These are phyloP conservation scores for Cytospora leucostoma DNA, from an alignment of 2,329 filamentous ascomycete species.

Conservation along the genomic window DNA sequence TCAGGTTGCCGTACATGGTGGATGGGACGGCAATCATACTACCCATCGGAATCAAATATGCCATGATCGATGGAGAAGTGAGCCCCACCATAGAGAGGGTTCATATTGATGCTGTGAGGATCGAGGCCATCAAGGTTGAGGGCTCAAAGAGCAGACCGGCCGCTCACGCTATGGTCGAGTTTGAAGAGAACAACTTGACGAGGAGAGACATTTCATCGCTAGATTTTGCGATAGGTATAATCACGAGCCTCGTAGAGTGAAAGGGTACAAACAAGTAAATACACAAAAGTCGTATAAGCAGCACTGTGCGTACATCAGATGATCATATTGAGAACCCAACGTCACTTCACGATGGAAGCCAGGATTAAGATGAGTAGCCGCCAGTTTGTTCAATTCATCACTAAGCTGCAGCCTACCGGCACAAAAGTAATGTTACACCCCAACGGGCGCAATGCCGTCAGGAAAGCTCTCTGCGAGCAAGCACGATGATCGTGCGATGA, in stretches of 20 bases:
- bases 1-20: conserved; percentile 24
- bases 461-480: conserved; percentile 24
- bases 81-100: background rate
- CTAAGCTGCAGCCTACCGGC: conserved; percentile 6
- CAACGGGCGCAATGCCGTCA: conserved; percentile 20
- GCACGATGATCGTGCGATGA: conserved; percentile 28
- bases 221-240: conserved; percentile 28
- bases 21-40: conserved; percentile 25
- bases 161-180: conserved; percentile 31
- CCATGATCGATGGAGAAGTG: conserved; percentile 12
- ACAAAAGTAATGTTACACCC: conserved; percentile 23
- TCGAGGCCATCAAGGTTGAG: conserved; percentile 40
- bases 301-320: background rate
- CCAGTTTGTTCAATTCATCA: conserved; percentile 8
- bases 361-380: background rate
- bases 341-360: background rate
- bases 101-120: conserved; percentile 28
- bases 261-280: background rate
- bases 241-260: conserved; percentile 12
- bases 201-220: conserved; percentile 20
- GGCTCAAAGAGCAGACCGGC: conserved; percentile 37
- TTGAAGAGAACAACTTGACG: conserved; percentile 23
- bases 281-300: background rate
- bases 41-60: conserved; percentile 27
- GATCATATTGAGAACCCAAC: background rate